A percentile compares a stretch with the other conserved stretches of the same genome.
Evolutionary conservation across 129 eudicot genomes (phyloP).

Genomic region (Arctium minus): DNA sequence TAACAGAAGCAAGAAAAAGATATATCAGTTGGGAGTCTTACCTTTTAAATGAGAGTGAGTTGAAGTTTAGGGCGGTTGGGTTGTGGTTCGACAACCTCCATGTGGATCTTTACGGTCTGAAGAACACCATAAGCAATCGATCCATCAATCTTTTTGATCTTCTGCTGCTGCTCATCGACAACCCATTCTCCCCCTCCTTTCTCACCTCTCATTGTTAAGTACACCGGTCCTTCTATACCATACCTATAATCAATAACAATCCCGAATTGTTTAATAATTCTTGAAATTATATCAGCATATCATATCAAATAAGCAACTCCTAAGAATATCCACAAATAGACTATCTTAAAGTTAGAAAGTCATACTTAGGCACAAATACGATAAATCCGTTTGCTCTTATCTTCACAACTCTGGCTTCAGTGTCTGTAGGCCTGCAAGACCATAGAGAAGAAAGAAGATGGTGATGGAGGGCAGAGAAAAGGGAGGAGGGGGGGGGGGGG

Average conservation of each 20-base stretch:
- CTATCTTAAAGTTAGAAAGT: slow-evolving; percentile 8
- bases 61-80: slow-evolving; percentile 93
- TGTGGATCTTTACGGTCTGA: slow-evolving; percentile 70
- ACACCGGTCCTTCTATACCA: slow-evolving; percentile 98
- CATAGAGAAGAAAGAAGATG: background rate
- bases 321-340: background rate
- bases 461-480: background rate
- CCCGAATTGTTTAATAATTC: background rate
- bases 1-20: background rate
- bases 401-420: slow-evolving; percentile 92
- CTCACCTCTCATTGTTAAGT: slow-evolving; percentile 56
- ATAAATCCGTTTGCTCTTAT: slow-evolving; percentile 91
- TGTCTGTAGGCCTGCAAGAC: slow-evolving; percentile 85
- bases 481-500: background rate
- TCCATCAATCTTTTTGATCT: slow-evolving; percentile 63
- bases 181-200: slow-evolving; percentile 88
- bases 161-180: slow-evolving; percentile 90
- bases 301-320: background rate
- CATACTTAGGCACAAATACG: slow-evolving; percentile 97
- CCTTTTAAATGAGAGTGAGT: slow-evolving; percentile 51
- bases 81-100: slow-evolving; percentile 95
- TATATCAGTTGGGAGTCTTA: background rate
- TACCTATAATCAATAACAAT: slow-evolving; percentile 43
- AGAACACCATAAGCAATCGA: slow-evolving; percentile 65
- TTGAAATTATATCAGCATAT: background rate